phyloP scores from a whole-genome alignment of 768 basidiomycete genomes.

The Phaffia tasmanica region DNA sequence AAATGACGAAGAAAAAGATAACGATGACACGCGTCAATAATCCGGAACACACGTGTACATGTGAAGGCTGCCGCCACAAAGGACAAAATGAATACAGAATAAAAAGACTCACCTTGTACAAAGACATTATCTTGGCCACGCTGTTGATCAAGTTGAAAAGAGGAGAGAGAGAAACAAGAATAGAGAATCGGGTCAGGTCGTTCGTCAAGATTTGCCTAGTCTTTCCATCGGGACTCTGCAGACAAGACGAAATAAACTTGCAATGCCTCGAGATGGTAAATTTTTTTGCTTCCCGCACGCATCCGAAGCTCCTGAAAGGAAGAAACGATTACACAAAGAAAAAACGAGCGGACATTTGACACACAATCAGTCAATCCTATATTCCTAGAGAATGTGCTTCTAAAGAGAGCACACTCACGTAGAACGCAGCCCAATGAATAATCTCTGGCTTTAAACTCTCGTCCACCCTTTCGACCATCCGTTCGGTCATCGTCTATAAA shows the following conservation, averaged over 20 bases:
- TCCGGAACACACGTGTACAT: not conserved
- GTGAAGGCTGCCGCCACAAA: not conserved
- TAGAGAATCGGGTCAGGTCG: not conserved
- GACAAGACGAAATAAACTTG: not conserved
- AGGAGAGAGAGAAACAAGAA: not conserved
- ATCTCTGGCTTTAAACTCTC: conserved; percentile 82
- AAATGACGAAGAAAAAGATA: not conserved
- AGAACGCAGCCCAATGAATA: conserved; percentile 96
- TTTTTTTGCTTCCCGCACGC: conserved; percentile 84
- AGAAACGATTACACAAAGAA: not conserved
- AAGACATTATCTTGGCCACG: conserved; percentile 18
- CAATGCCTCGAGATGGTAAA: conserved; percentile 72
- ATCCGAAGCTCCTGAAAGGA: conserved; percentile 72
- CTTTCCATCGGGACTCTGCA: not conserved
- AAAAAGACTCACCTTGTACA: conserved; percentile 12
- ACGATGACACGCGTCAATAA: not conserved
- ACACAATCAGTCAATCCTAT: not conserved
- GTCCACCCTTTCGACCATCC: conserved; percentile 75
- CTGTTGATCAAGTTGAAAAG: not conserved
- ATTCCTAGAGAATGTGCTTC: no score
- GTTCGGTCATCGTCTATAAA: conserved; percentile 73
- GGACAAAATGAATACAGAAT: not conserved
- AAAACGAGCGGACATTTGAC: not conserved
- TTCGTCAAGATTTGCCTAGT: not conserved
- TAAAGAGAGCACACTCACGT: conserved; percentile 47